Evolutionary conservation across 148 eudicot genomes (phyloP).

Genomic region (Chenopodium suecicum): DNA sequence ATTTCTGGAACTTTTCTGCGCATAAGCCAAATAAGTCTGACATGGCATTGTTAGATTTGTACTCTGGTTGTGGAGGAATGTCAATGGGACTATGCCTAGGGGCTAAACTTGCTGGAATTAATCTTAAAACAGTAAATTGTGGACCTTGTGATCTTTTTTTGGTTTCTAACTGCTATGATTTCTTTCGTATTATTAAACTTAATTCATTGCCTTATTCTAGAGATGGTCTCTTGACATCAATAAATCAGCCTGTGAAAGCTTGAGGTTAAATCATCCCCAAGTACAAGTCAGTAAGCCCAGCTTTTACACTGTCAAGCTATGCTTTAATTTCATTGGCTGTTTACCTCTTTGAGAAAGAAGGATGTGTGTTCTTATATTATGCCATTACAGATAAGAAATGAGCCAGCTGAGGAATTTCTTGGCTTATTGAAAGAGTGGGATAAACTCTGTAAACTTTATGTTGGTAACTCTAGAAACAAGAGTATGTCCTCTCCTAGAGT

Average conservation of each 20-base stretch:
- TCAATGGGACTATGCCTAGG: slow-evolving; percentile 93
- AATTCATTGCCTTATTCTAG: slow-evolving; percentile 33
- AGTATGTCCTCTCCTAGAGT: slow-evolving; percentile 34
- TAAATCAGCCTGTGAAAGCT: slow-evolving; percentile 79
- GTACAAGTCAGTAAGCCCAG: slow-evolving; percentile 53
- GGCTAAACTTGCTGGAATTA: slow-evolving; percentile 67
- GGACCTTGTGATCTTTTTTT: not conserved
- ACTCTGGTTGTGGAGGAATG: slow-evolving; percentile 98
- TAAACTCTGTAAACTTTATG: slow-evolving; percentile 61
- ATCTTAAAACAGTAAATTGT: slow-evolving; percentile 67
- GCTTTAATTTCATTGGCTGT: not conserved
- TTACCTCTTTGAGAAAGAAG: not conserved
- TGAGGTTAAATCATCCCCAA: slow-evolving; percentile 87
- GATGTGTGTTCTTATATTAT: slow-evolving; percentile 1
- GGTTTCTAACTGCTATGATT: not conserved
- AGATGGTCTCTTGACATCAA: slow-evolving; percentile 85
- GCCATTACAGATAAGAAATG: slow-evolving; percentile 66
- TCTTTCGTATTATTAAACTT: slow-evolving; percentile 4
- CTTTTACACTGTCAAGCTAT: slow-evolving; percentile 9
- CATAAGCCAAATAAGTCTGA: slow-evolving; percentile 32
- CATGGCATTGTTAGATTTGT: slow-evolving; percentile 72
- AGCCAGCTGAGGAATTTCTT: slow-evolving; percentile 77
- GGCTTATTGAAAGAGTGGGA: slow-evolving; percentile 82
- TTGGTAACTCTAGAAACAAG: slow-evolving; percentile 36
- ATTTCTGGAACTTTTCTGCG: slow-evolving; percentile 24